Evolutionary conservation across 1,284 basidiomycete genomes (phyloP), one percentile per base, ranked within the genome.

Genomic region (Veloporphyrellus conicus): DNA sequence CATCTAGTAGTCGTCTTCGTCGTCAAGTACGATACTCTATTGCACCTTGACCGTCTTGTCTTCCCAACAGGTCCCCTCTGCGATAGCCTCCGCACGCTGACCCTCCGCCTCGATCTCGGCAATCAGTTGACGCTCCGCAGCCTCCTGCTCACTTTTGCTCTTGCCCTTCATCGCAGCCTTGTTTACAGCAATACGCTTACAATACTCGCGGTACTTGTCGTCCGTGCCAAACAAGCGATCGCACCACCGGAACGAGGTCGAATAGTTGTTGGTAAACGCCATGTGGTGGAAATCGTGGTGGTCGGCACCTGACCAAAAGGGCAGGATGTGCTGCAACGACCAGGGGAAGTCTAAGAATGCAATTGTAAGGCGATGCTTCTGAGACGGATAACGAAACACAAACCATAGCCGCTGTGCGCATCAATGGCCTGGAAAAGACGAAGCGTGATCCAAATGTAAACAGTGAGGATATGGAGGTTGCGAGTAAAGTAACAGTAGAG

Each of bases 281-380:
- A 91, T 90, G 71, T 94, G 91, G 69, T 94, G 92, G 80, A 91
- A 94, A 66, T 93, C 94, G 70, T 97, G 94, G 76, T 97, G 94
- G 64, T 99, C 96, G 0, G 95, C 96, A 42, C 96, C 95, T 20
- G 93, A 92, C 95, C 95, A 99, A 80, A 98, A 92, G 4, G 95
- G 95, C 25, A 99, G 52, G 63, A 92, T 86, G 76, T 95, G 85
- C 62, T 93, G 87, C 53, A 99, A 76, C n/a, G 91, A 95, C 93
- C 92, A 95, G 4, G 93, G 93, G 79, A 96, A 96, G 70, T 96
- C 88, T 88, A 36, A 2, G 4, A 3, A 10, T 12, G 20, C 28
- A 4, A 48, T 37, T 3, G 28, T 52, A n/a, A 53, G 50, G 16
- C 15, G n/a, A 27, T 8, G 22, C 29, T 31, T 15, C 3, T 12